Base-by-base conservation (phyloP, 805 yeast genomes). In the Teunomyces aglyptinius region DNA sequence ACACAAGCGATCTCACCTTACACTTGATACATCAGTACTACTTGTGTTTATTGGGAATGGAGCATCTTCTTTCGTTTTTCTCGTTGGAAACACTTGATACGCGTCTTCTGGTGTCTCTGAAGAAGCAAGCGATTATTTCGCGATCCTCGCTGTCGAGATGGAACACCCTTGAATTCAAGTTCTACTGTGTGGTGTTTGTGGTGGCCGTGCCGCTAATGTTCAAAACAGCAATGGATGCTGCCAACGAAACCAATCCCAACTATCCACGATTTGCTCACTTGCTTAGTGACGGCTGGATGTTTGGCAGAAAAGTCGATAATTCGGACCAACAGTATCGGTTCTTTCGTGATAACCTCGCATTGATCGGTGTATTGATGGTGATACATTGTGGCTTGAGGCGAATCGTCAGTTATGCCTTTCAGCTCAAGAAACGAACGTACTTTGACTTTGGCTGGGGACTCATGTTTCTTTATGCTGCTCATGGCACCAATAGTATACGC, bases 281-380 rank as follows among this genome's bases (percentile, higher is more conserved):
- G 32, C 70, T 92, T 43, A 75, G 85, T 24, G 73, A 81, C 5
- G 98, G 99, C 4, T 92, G 98, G 98, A 68, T 90, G 55, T 80
- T 85, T 60, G 97, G 96, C 6, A 70, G 96, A 20, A 86, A 85
- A 64, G 96, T 89, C 35, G 99, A 94, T 64, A 91, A 92, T 61
- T 86, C 96, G 4, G 99, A 94, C 62, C 73, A 76, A 27, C 99
- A 94, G 64, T 94, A 92, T 60, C 67, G 88, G 20, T 89, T 90
- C 58, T 89, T 94, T 61, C 77, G 99, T 56, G 85, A 86, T 60
- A 90, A 90, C 60, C 73, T 92, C 52, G 78, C 81, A 10, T 61
- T 86, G 41, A 68, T 94, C 41, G 59, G 71, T n/a, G 78, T 68
- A 0, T 70, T 89, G 41, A 74, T 85, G 46, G 52, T 59, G 0